A percentile compares a stretch with the other conserved stretches of the same genome.
These are phyloP conservation scores for Fusarium concolor DNA, from an alignment of 2,329 filamentous ascomycete species.

Conservation along the genomic window DNA sequence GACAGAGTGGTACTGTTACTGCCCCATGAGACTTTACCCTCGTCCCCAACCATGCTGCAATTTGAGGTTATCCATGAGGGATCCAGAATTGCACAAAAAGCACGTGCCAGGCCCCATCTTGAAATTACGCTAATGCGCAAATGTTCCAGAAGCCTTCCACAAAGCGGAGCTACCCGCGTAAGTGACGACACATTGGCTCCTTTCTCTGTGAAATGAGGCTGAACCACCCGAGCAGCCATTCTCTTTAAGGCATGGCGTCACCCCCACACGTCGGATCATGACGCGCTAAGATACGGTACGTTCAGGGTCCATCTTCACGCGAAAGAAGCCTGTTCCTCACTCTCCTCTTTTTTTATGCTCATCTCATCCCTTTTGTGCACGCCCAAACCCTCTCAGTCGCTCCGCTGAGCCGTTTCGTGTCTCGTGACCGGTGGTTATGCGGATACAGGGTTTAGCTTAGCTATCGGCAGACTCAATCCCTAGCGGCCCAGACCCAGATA, in stretches of 20 bases:
- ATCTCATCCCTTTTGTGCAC: constrained; percentile 32
- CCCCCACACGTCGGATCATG: constrained; percentile 30
- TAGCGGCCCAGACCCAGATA: constrained; percentile 21
- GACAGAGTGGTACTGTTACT: constrained; percentile 23
- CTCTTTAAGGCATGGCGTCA: constrained; percentile 31
- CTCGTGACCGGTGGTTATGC: constrained; percentile 29
- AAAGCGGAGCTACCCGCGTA: constrained; percentile 27
- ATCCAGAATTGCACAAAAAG: constrained; percentile 42
- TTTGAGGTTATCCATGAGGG: constrained; percentile 33
- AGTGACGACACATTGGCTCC: constrained; percentile 37
- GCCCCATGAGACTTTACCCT: constrained; percentile 25
- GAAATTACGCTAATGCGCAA: constrained; percentile 30
- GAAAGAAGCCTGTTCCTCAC: constrained; percentile 3
- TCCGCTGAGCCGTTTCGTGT: constrained; percentile 19
- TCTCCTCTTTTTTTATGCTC: constrained; percentile 6
- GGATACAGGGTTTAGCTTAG: constrained; percentile 12
- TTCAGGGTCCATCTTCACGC: constrained; percentile 33
- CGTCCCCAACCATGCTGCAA: constrained; percentile 44
- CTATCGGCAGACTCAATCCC: constrained; percentile 21
- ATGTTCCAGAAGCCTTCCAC: constrained; percentile 46
- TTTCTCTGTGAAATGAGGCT: constrained; percentile 41
- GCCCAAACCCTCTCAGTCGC: background rate
- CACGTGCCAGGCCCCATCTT: constrained; percentile 36
- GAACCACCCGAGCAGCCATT: constrained; percentile 31
- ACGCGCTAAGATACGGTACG: constrained; percentile 25